Evolutionary conservation across 148 eudicot genomes (phyloP), one percentile per base, ranked within the genome.

Genomic region (Rhododendron vialii): DNA sequence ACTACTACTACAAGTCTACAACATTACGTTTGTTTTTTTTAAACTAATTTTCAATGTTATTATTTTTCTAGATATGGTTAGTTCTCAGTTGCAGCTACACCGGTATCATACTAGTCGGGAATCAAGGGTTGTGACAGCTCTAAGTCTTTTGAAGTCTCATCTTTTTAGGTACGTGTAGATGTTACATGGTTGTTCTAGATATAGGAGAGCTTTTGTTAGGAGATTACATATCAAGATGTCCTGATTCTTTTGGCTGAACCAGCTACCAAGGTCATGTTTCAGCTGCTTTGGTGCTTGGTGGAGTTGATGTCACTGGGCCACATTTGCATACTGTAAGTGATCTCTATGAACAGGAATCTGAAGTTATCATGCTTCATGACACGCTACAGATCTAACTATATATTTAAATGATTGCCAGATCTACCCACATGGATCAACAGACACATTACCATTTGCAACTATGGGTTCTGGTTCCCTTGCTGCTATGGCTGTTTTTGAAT

Each of bases 381-480:
- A 11, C 36, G 20, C 41, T 26, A 67, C 79, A 65, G 65, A 7
- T 63, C 20, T 84, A 63, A 85, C 57, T 45, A 76, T 74, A 47
- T 67, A 10, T 88, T 55, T 83, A 67, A 80, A 48, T 61, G 78
- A 18, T 83, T 47, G 69, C 65, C 90, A 96, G 99, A 95, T 96
- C 41, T 96, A 95, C 85, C 99, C 99, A 77, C 98, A 96, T 87
- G 98, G 99, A 81, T 96, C 98, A 76, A 96, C 99, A 0, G 97
- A 96, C 86, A 94, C 96, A 3, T 92, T 95, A 24, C 98, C 99
- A 55, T 95, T 90, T 90, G 96, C 97, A 38, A 95, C 97, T 22
- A 94, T 96, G 99, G 99, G 98, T 12, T 96, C 98, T 84, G 98
- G 99, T 84, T 95, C 99, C 45, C 96, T 96, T 82, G 98, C 95